Percentiles rank a stretch among this genome's conserved stretches.
Conservation (phyloP, 495 filamentous ascomycete genomes). For the Pyrenula massariospora region DNA sequence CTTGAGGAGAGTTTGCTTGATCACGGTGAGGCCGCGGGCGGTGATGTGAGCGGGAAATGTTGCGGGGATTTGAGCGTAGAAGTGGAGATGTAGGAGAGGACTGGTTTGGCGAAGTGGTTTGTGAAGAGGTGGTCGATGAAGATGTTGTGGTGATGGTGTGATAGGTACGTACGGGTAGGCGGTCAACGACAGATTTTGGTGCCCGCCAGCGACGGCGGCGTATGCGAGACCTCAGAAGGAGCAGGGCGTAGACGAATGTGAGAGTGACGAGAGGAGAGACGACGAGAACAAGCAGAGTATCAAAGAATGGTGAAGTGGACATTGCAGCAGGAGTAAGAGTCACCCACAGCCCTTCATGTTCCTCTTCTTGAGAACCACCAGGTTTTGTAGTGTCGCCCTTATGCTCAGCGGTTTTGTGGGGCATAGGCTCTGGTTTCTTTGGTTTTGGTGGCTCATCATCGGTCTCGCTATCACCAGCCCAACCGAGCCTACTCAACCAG, state of each 20-base stretch:
- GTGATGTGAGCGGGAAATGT: slow-evolving; percentile 24
- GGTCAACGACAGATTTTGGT: slow-evolving; percentile 89
- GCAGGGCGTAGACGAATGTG: slow-evolving; percentile 82
- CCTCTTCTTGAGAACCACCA: slow-evolving; percentile 18
- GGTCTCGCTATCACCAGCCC: neutral
- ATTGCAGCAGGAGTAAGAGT: slow-evolving; percentile 83
- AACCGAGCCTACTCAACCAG: neutral
- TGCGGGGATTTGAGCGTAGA: slow-evolving; percentile 30
- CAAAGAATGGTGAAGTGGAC: slow-evolving; percentile 90
- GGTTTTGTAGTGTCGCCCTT: slow-evolving; percentile 3
- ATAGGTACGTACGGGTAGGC: slow-evolving; percentile 89
- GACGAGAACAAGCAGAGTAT: slow-evolving; percentile 86
- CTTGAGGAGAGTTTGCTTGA: slow-evolving; percentile 20
- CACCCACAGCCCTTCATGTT: slow-evolving; percentile 85
- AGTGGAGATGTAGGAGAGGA: slow-evolving; percentile 69
- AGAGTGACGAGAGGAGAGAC: slow-evolving; percentile 86
- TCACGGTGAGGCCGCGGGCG: slow-evolving; percentile 57
- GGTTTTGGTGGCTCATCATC: slow-evolving; percentile 2
- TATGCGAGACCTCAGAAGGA: slow-evolving; percentile 80
- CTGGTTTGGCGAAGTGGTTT: slow-evolving; percentile 40
- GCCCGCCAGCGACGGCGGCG: slow-evolving; percentile 87
- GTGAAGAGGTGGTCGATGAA: slow-evolving; percentile 36
- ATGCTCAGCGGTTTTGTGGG: slow-evolving; percentile 1
- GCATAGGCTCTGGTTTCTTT: slow-evolving; percentile 6
- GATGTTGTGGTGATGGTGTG: slow-evolving; percentile 63